These are phyloP conservation scores for Aureobasidium sp. DNA, from an alignment of 2,329 filamentous ascomycete genomes.

Conservation along the genomic window DNA sequence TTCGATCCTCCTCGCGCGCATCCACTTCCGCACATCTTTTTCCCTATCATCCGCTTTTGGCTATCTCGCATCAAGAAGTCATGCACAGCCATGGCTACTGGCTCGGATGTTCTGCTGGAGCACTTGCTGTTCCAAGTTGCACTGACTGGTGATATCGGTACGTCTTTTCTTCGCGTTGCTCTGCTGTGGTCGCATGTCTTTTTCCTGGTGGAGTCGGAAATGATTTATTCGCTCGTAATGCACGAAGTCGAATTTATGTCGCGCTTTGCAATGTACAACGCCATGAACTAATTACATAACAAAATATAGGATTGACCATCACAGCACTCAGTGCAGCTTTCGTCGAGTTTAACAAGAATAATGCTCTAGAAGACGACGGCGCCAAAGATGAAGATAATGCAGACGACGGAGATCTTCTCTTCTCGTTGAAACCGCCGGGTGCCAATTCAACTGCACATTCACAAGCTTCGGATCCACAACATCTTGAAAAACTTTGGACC, in stretches of 20 bases:
- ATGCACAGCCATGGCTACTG: conserved; percentile 34
- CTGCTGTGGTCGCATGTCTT: background rate
- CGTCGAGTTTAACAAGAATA: conserved; percentile 26
- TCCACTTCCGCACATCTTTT: conserved; percentile 5
- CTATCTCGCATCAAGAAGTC: background rate
- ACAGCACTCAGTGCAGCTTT: conserved; percentile 33
- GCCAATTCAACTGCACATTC: conserved; percentile 3
- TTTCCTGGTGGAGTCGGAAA: background rate
- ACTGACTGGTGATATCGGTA: conserved; percentile 50
- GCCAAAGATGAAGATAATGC: background rate
- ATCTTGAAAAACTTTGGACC: conserved; percentile 48
- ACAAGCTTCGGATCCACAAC: conserved; percentile 36
- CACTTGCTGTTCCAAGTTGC: conserved; percentile 52
- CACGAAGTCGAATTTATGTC: background rate
- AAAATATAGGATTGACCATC: conserved; percentile 10
- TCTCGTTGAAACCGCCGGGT: conserved; percentile 19
- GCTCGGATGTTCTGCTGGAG: conserved; percentile 49
- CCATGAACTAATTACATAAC: background rate
- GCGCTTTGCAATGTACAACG: background rate
- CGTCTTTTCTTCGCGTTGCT: conserved; percentile 20
- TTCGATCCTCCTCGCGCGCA: conserved; percentile 7
- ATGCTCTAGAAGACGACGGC: conserved; percentile 2
- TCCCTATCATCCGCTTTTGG: background rate
- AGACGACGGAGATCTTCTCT: conserved; percentile 18
- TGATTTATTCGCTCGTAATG: background rate